These are phyloP conservation scores for Ramaria rubella DNA, from an alignment of 768 basidiomycete species.

Conservation along the genomic window DNA sequence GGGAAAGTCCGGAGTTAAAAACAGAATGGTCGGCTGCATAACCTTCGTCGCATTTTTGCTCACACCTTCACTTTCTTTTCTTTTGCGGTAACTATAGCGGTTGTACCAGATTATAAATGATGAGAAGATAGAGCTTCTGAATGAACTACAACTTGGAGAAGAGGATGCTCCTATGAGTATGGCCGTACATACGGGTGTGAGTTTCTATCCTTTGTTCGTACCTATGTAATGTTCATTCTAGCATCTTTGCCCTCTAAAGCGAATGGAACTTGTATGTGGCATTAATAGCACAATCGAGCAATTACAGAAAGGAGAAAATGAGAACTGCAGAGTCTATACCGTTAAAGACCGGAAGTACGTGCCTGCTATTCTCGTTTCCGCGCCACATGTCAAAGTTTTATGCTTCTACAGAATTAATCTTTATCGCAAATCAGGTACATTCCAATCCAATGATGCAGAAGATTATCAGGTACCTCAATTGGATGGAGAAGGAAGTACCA, in stretches of 20 bases:
- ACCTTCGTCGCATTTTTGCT: not conserved
- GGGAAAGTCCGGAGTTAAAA: slow-evolving; percentile 84
- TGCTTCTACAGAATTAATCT: slow-evolving; percentile 42
- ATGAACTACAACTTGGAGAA: slow-evolving; percentile 72
- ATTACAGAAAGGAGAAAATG: slow-evolving; percentile 61
- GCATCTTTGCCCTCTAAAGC: slow-evolving; percentile 24
- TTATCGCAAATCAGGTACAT: slow-evolving; percentile 51
- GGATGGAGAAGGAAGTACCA: not conserved
- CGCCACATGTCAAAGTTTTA: slow-evolving; percentile 2
- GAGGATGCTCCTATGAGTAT: slow-evolving; percentile 99
- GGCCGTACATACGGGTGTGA: slow-evolving; percentile 57
- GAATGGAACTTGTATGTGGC: slow-evolving; percentile 65
- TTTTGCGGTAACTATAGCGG: slow-evolving; percentile 40
- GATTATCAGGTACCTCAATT: slow-evolving; percentile 84
- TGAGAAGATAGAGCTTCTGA: slow-evolving; percentile 45
- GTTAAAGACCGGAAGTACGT: slow-evolving; percentile 55
- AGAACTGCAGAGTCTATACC: slow-evolving; percentile 75
- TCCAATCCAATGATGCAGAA: slow-evolving; percentile 52
- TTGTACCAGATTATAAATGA: slow-evolving; percentile 56
- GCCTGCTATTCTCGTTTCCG: not conserved
- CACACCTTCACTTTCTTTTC: slow-evolving; percentile 3
- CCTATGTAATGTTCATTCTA: not conserved
- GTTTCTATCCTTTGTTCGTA: slow-evolving; percentile 11
- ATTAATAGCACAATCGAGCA: slow-evolving; percentile 61
- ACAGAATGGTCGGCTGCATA: slow-evolving; percentile 67